Evolutionary conservation across 768 basidiomycete genomes (phyloP), one percentile per base, ranked within the genome.

Genomic region (Tulasnella sp.): DNA sequence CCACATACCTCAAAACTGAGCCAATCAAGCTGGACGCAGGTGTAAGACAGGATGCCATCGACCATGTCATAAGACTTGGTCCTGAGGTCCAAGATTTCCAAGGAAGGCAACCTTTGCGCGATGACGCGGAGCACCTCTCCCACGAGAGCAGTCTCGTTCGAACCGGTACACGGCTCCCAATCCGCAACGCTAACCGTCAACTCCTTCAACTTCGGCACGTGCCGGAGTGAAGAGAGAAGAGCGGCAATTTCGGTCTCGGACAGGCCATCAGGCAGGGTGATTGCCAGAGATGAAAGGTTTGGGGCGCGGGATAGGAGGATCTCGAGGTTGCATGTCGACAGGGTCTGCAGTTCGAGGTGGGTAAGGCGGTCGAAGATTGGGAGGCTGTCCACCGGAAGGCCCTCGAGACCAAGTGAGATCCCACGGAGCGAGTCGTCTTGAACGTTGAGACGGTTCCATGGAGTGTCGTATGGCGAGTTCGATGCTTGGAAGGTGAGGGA

Each of bases 381-480:
- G 17, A 74, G 34, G 49, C 3, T 22, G 19, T 73, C 72, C 22
- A 19, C 7, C 22, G 40, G 72, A n/a, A 40, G 34, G n/a, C 67
- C 40, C 38, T 76, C 75, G 67, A 68, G 29, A 1, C 75, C 75
- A 11, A 76, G 49, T 1, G 75, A 67, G 15, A 70, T n/a, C 37
- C 75, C 75, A 17, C 75, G 75, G 14, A 42, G 38, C 34, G 29
- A 39, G 37, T 39, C 40, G 39, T 67, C 68, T 25, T 34, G 37
- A n/a, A 76, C 15, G 38, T 40, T 70, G 75, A 76, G 68, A 29
- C 75, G 75, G 68, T 70, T 76, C 75, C 75, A 76, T 39, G 75
- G 75, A 19, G 58, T 76, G 38, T 40, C 52, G 75, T 68, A 76
- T 70, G 75, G 75, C 25, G 36, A 67, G 68, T 76, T 76, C 22